These are phyloP conservation scores for Fusarium stilboides DNA, from an alignment of 2,329 filamentous ascomycete species.

Conservation along the genomic window DNA sequence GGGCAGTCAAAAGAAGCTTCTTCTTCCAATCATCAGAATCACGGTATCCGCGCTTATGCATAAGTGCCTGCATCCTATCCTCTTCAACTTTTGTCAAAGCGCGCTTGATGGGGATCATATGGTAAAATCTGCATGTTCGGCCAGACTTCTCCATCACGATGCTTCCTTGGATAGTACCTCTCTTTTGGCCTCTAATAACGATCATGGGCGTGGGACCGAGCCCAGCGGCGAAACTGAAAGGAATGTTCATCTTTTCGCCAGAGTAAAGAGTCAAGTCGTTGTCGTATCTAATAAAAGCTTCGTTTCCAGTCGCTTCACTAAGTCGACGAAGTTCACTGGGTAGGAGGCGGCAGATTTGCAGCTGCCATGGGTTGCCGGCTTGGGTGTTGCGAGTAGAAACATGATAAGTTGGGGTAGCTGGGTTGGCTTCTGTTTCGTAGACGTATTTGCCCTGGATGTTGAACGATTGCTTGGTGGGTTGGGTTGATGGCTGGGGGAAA, in stretches of 20 bases:
- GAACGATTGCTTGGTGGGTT: background rate
- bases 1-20: background rate
- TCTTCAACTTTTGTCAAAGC: background rate
- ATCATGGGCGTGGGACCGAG: background rate
- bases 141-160: background rate
- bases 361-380: background rate
- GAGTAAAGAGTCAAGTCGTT: background rate
- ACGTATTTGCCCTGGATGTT: background rate
- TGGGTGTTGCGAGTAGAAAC: background rate
- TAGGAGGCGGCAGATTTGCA: background rate
- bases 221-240: background rate
- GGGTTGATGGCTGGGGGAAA: background rate
- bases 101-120: background rate
- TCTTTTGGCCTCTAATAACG: background rate
- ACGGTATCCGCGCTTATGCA: background rate
- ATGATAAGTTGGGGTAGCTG: background rate
- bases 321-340: background rate
- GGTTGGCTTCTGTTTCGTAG: background rate
- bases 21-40: slow-evolving; percentile 3
- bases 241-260: background rate
- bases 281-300: background rate
- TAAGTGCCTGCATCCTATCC: background rate
- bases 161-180: background rate
- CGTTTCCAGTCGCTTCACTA: background rate
- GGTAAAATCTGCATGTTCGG: background rate